Conservation (phyloP, 2,329 filamentous ascomycete species). For the Monilinia vaccinii-corymbosi region DNA sequence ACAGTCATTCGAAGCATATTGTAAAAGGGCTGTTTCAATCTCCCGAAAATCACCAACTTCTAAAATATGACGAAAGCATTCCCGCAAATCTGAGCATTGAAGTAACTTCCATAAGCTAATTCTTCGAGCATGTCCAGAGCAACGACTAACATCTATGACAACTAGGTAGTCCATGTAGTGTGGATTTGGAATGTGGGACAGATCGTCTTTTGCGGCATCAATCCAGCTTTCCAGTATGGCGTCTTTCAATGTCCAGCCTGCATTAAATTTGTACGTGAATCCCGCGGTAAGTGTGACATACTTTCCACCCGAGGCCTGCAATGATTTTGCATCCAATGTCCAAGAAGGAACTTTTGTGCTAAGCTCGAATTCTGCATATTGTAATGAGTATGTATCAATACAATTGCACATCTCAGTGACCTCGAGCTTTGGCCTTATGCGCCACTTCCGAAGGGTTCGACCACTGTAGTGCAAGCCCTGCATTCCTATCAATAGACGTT, state of each 20-base stretch:
- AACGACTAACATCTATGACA: conserved; percentile 1
- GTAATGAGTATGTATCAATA: background rate
- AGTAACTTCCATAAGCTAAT: conserved; percentile 2
- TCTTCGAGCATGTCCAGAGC: conserved; percentile 4
- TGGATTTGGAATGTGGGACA: background rate
- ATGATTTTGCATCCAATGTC: background rate
- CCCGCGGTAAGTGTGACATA: background rate
- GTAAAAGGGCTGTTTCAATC: background rate
- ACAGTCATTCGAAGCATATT: background rate
- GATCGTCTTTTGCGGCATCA: background rate
- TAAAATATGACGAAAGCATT: background rate
- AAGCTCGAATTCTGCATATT: background rate
- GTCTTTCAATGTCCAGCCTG: conserved; percentile 12
- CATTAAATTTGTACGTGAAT: conserved; percentile 8
- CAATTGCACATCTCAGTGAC: background rate
- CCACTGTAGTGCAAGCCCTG: background rate
- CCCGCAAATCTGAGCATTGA: background rate
- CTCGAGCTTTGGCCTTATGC: background rate
- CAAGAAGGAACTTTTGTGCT: background rate
- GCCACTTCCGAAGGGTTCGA: too few relatives aligned
- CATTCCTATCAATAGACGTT: background rate
- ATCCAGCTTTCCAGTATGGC: conserved; percentile 4
- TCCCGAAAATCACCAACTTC: background rate
- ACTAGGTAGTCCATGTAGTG: conserved; percentile 3
- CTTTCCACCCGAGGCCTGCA: background rate